These are phyloP conservation scores for Penicillium sp. DNA, from an alignment of 2,329 filamentous ascomycete genomes.

Conservation along the genomic window DNA sequence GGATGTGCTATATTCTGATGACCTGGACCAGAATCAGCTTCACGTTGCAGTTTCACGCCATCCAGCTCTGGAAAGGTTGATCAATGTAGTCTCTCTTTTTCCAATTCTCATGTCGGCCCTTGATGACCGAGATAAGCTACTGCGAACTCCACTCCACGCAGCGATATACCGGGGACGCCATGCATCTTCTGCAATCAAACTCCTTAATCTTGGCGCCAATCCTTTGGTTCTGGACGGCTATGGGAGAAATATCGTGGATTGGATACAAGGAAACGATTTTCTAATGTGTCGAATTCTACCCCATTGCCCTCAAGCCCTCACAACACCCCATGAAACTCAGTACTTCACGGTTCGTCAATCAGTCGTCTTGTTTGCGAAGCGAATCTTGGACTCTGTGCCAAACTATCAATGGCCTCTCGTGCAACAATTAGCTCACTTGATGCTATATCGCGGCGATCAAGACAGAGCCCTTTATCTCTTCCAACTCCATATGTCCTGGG, in stretches of 20 bases:
- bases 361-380: background rate
- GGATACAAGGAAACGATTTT: background rate
- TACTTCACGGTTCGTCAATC: background rate
- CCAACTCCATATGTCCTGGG: background rate
- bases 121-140: background rate
- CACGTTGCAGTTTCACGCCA: background rate
- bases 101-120: background rate
- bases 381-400: background rate
- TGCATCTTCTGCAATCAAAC: background rate
- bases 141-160: constrained; percentile 3
- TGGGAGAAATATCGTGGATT: constrained; percentile 6
- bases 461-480: constrained; percentile 1
- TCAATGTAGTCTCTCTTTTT: background rate
- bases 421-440: constrained; percentile 4
- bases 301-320: background rate
- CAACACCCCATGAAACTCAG: background rate
- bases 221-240: constrained; percentile 6
- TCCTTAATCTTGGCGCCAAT: constrained; percentile 2
- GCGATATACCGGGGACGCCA: background rate
- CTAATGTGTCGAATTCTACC: background rate
- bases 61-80: background rate
- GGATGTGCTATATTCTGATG: background rate
- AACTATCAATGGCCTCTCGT: background rate
- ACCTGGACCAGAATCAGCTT: background rate
- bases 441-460: background rate